Evolutionary conservation across 2,329 filamentous ascomycete species (phyloP).

Genomic region (Venturia aucupariae): DNA sequence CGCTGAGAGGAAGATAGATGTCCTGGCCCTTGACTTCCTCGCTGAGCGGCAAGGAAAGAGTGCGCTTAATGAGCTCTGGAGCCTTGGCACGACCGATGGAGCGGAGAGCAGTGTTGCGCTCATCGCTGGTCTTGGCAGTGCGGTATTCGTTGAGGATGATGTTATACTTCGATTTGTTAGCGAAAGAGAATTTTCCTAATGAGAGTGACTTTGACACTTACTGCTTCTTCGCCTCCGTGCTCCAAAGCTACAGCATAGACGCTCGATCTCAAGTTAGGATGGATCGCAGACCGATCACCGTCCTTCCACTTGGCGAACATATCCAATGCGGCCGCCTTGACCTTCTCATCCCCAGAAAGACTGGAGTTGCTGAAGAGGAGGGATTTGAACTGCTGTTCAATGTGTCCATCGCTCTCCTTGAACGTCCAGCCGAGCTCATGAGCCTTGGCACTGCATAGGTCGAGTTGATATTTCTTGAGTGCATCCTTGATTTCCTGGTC

Average conservation of each 20-base stretch:
- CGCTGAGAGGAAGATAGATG: conserved; percentile 78
- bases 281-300: conserved; percentile 72
- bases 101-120: conserved; percentile 85
- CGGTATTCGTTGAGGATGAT: conserved; percentile 66
- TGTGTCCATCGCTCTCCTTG: conserved; percentile 72
- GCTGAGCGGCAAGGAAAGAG: conserved; percentile 64
- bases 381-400: conserved; percentile 89
- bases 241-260: conserved; percentile 80
- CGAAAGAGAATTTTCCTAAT: background rate
- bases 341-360: conserved; percentile 65
- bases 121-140: conserved; percentile 66
- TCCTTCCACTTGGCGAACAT: conserved; percentile 81
- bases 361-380: conserved; percentile 82
- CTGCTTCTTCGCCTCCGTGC: conserved; percentile 76
- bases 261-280: conserved; percentile 81
- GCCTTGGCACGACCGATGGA: conserved; percentile 69
- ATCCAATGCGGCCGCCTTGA: conserved; percentile 72
- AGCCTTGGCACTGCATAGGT: conserved; percentile 67
- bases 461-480: conserved; percentile 72
- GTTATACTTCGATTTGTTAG: conserved; percentile 49
- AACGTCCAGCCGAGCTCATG: conserved; percentile 87
- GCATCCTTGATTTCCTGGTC: conserved; percentile 63
- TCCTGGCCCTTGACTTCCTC: conserved; percentile 89
- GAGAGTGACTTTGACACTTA: conserved; percentile 26
- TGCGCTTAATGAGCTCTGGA: conserved; percentile 71